A percentile compares a stretch with the other conserved stretches of the same genome.
These are phyloP conservation scores for Polyporus arcularius DNA, from an alignment of 768 basidiomycete genomes.

Conservation along the genomic window DNA sequence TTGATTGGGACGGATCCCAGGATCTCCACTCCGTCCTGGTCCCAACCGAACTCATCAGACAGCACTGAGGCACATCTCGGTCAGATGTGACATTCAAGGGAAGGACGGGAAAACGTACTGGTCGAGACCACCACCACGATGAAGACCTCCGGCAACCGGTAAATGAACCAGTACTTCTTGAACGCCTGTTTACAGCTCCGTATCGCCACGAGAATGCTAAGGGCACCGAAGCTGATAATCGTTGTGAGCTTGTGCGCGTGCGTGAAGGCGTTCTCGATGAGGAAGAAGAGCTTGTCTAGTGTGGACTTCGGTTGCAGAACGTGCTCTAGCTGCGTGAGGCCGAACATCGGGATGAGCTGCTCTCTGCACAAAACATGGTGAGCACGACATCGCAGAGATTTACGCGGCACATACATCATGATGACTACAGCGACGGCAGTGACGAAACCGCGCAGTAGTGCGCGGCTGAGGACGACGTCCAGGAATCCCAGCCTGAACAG, in stretches of 20 bases:
- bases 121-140: constrained; percentile 84
- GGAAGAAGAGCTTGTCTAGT: constrained; percentile 75
- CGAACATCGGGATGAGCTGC: constrained; percentile 90
- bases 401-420: constrained; percentile 56
- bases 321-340: constrained; percentile 60
- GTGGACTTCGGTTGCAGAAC: constrained; percentile 63
- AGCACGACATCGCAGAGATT: background rate
- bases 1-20: constrained; percentile 76
- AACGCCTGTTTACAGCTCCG: constrained; percentile 59
- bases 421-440: constrained; percentile 86
- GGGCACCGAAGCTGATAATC: constrained; percentile 69
- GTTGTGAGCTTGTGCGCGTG: constrained; percentile 69
- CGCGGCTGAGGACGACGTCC: constrained; percentile 90
- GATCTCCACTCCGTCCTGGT: constrained; percentile 76
- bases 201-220: constrained; percentile 64
- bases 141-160: constrained; percentile 88
- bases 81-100: background rate
- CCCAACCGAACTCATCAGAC: constrained; percentile 72
- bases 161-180: constrained; percentile 67
- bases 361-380: constrained; percentile 47
- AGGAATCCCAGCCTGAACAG: constrained; percentile 90
- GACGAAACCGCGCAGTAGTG: constrained; percentile 85
- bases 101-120: constrained; percentile 25
- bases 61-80: constrained; percentile 50
- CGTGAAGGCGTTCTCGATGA: constrained; percentile 57